phyloP scores from a whole-genome alignment of 345 rosid genomes.

The Gossypioides kirkii region DNA sequence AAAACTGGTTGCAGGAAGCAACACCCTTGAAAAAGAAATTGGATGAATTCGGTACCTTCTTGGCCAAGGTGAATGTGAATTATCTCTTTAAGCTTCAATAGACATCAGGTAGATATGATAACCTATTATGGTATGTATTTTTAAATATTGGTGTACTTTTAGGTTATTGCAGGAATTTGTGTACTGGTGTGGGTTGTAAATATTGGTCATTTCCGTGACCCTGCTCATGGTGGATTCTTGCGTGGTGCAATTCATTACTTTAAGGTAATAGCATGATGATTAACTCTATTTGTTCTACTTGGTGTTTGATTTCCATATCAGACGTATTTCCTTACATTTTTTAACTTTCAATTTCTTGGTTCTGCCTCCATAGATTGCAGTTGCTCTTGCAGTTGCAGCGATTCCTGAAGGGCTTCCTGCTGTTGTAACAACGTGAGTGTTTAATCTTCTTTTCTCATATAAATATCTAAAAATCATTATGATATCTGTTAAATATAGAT shows the following conservation, averaged over 20 bases:
- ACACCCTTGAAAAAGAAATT: conserved; percentile 95
- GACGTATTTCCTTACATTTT: neutral
- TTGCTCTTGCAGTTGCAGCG: conserved; percentile 99
- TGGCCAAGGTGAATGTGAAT: conserved; percentile 77
- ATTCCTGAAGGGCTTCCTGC: conserved; percentile 99
- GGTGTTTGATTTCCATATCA: neutral
- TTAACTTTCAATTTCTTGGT: conserved; percentile 19
- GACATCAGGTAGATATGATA: neutral
- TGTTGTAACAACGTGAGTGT: conserved; percentile 94
- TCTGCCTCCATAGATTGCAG: conserved; percentile 78
- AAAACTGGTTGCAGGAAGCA: conserved; percentile 60
- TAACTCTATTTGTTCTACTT: neutral
- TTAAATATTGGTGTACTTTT: conserved; percentile 19
- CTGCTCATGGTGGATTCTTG: conserved; percentile 93
- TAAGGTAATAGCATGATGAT: conserved; percentile 47
- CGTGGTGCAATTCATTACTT: conserved; percentile 97
- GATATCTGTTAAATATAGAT: neutral
- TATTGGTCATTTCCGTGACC: conserved; percentile 94
- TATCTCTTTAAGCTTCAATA: conserved; percentile 6
- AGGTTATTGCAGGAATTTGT: conserved; percentile 99
- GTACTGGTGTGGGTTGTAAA: conserved; percentile 95
- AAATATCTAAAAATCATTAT: neutral
- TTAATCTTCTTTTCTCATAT: conserved; percentile 15
- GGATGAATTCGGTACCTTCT: conserved; percentile 96
- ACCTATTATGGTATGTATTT: neutral